A percentile compares a stretch with the other conserved stretches of the same genome.
phyloP scores from a whole-genome alignment of 1,139 yeast species.

The Entelexis sorbosivorans region DNA sequence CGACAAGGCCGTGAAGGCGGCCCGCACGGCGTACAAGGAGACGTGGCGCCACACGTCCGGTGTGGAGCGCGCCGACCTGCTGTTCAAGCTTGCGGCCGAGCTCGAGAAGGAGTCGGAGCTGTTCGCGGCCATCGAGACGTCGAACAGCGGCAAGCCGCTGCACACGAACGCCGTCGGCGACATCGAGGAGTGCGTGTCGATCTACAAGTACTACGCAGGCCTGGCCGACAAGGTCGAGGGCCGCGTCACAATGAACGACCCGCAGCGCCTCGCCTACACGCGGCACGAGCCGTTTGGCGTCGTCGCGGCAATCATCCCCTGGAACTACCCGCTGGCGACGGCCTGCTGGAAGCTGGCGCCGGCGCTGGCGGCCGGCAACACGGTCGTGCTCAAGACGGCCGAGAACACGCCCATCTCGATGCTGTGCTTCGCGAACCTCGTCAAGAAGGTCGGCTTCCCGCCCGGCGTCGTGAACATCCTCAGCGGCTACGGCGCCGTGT shows the following conservation, averaged over 20 bases:
- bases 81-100: conserved; percentile 43
- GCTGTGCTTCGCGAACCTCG: conserved; percentile 48
- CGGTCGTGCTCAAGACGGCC: conserved; percentile 67
- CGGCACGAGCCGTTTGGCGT: conserved; percentile 75
- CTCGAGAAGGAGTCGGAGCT: conserved; percentile 41
- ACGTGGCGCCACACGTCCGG: conserved; percentile 42
- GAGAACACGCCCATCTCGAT: conserved; percentile 76
- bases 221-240: conserved; percentile 81
- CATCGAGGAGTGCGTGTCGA: conserved; percentile 47
- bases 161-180: conserved; percentile 47
- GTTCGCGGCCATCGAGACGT: conserved; percentile 48
- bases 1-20: conserved; percentile 65
- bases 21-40: conserved; percentile 49
- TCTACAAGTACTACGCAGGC: conserved; percentile 68
- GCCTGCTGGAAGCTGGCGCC: conserved; percentile 79
- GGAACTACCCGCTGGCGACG: conserved; percentile 81
- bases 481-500: conserved; percentile 60
- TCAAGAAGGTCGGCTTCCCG: conserved; percentile 65
- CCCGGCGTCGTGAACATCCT: conserved; percentile 67
- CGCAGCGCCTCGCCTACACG: conserved; percentile 62
- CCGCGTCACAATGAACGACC: conserved; percentile 46
- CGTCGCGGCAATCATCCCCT: conserved; percentile 70
- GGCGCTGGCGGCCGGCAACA: conserved; percentile 71
- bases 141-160: conserved; percentile 55
- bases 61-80: conserved; percentile 39